A percentile compares a stretch with the other conserved stretches of the same genome.
phyloP scores from a whole-genome alignment of 2,329 filamentous ascomycete species.

The Zalaria sp. region DNA sequence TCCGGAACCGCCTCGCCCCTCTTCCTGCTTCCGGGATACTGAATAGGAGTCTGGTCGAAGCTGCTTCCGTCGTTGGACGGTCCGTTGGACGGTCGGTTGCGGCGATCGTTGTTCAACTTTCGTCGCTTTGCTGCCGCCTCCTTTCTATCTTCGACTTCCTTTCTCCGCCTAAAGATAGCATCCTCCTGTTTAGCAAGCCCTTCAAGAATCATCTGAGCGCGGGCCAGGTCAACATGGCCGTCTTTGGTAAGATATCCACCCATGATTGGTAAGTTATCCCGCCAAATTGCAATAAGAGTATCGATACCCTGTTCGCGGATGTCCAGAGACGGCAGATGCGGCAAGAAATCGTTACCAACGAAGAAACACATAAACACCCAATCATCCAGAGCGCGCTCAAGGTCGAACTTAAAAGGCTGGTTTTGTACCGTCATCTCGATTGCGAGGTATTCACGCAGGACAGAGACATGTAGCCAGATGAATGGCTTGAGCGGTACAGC shows the following conservation, averaged over 20 bases:
- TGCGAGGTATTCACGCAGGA: slow-evolving; percentile 84
- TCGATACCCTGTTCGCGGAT: slow-evolving; percentile 97
- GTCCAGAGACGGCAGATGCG: slow-evolving; percentile 91
- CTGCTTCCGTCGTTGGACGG: slow-evolving; percentile 13
- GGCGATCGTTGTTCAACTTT: slow-evolving; percentile 36
- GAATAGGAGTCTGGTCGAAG: slow-evolving; percentile 15
- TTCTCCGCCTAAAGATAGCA: slow-evolving; percentile 77
- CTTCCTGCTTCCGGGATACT: slow-evolving; percentile 7
- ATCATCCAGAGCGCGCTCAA: slow-evolving; percentile 89
- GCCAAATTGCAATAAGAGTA: slow-evolving; percentile 91
- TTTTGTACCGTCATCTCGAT: slow-evolving; percentile 74
- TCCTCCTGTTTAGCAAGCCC: slow-evolving; percentile 89
- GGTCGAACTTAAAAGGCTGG: slow-evolving; percentile 76
- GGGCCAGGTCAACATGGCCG: slow-evolving; percentile 73
- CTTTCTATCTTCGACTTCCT: slow-evolving; percentile 71
- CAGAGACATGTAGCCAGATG: slow-evolving; percentile 91
- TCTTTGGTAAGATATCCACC: slow-evolving; percentile 94
- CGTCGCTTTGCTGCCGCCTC: slow-evolving; percentile 68
- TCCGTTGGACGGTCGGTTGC: slow-evolving; percentile 14
- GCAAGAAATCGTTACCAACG: slow-evolving; percentile 95
- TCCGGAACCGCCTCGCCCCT: slow-evolving; percentile 19
- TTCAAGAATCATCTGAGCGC: slow-evolving; percentile 75
- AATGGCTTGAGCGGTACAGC: slow-evolving; percentile 69
- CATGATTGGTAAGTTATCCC: slow-evolving; percentile 80
- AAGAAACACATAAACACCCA: slow-evolving; percentile 99